Evolutionary conservation across 495 filamentous ascomycete genomes (phyloP).

Genomic region (Ramalina peruviana): DNA sequence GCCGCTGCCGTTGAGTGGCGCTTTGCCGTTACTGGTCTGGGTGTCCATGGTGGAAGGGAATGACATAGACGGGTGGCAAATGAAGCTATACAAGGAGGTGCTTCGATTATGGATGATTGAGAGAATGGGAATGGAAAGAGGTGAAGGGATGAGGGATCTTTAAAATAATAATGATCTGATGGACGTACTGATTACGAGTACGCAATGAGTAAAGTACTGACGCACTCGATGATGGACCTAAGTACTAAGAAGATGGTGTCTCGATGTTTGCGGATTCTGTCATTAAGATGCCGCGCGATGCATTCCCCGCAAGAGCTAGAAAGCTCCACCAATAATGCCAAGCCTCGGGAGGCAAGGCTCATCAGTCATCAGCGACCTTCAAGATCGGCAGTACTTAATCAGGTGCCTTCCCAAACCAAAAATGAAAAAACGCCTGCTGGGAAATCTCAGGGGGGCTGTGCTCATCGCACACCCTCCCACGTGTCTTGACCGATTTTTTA

Average conservation of each 20-base stretch:
- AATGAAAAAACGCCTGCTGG: too few relatives aligned
- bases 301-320: too few relatives aligned
- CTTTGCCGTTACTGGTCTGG: slow-evolving; percentile 27
- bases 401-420: too few relatives aligned
- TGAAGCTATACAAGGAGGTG: neutral
- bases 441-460: too few relatives aligned
- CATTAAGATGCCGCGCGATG: too few relatives aligned
- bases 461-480: too few relatives aligned
- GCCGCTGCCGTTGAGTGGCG: slow-evolving; percentile 18
- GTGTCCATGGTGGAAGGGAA: slow-evolving; percentile 8
- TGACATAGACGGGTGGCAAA: neutral
- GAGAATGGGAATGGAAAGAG: neutral
- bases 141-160: neutral
- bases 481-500: too few relatives aligned
- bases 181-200: neutral
- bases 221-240: slow-evolving; percentile 4
- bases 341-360: too few relatives aligned
- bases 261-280: too few relatives aligned
- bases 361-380: too few relatives aligned
- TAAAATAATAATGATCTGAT: neutral
- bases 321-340: too few relatives aligned
- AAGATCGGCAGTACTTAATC: too few relatives aligned
- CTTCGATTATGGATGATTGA: neutral
- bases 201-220: neutral
- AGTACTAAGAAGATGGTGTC: neutral